Evolutionary conservation across 805 yeast genomes (phyloP).

Genomic region (Wickerhamomyces chaumierensis): DNA sequence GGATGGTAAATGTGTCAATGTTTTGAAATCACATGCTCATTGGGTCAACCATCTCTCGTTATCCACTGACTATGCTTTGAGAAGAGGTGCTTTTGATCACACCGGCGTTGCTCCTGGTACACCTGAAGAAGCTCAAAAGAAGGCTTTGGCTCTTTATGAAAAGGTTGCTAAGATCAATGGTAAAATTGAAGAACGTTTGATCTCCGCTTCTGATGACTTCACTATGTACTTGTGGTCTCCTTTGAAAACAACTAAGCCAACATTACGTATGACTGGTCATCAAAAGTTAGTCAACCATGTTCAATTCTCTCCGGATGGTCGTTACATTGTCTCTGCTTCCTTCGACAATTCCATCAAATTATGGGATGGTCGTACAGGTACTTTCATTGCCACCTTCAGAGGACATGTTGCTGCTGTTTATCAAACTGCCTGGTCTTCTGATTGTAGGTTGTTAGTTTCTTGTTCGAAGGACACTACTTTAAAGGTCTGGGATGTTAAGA

Average conservation of each 20-base stretch:
- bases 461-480: constrained; percentile 94
- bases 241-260: constrained; percentile 62
- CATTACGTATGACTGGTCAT: constrained; percentile 94
- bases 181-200: constrained; percentile 71
- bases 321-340: constrained; percentile 81
- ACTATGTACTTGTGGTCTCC: constrained; percentile 99
- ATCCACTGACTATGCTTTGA: constrained; percentile 78
- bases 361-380: constrained; percentile 94
- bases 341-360: constrained; percentile 91
- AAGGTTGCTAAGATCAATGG: constrained; percentile 46
- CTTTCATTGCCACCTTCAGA: constrained; percentile 77
- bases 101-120: constrained; percentile 33
- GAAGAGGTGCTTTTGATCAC: constrained; percentile 86
- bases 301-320: constrained; percentile 90
- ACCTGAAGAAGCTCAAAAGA: constrained; percentile 34
- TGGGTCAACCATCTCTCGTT: constrained; percentile 95
- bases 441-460: constrained; percentile 80
- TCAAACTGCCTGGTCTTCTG: constrained; percentile 97
- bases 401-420: constrained; percentile 98
- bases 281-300: constrained; percentile 95
- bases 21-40: constrained; percentile 84
- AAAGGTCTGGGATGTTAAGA: constrained; percentile 91
- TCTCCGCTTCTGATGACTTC: constrained; percentile 93
- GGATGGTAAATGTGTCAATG: constrained; percentile 67
- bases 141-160: constrained; percentile 41